These are phyloP conservation scores for Lumnitzera littorea DNA, from an alignment of 345 rosid species.

Conservation along the genomic window DNA sequence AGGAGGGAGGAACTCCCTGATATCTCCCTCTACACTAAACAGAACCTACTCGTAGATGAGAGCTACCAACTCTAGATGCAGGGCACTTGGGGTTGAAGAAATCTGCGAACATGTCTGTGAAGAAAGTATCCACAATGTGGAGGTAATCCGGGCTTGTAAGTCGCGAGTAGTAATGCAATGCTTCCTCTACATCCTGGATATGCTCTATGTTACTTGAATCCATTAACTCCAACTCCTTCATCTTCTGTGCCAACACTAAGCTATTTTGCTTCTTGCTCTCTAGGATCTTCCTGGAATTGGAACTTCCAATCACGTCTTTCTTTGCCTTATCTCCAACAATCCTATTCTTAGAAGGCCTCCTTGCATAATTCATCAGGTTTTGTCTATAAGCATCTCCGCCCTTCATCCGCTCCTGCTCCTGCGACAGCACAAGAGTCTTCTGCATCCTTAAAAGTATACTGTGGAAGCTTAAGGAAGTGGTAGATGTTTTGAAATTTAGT, in stretches of 20 bases:
- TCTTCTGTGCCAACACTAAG: slow-evolving; percentile 7
- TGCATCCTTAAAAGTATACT: too few species aligned
- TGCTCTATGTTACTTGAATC: slow-evolving; percentile 7
- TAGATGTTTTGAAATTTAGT: too few species aligned
- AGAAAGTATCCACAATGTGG: slow-evolving; percentile 9
- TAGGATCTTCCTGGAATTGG: slow-evolving; percentile 6
- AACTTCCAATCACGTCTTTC: not conserved
- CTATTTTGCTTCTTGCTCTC: not conserved
- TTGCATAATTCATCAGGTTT: too few species aligned
- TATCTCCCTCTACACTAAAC: not conserved
- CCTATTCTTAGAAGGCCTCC: too few species aligned
- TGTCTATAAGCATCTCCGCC: too few species aligned
- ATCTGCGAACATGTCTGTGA: slow-evolving; percentile 12
- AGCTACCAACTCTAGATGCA: too few species aligned
- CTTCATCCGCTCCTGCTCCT: too few species aligned
- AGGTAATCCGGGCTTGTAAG: slow-evolving; percentile 12
- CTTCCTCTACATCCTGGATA: slow-evolving; percentile 13
- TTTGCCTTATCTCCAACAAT: too few species aligned
- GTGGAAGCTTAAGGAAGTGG: too few species aligned
- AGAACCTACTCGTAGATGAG: not conserved
- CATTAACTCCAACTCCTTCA: slow-evolving; percentile 11
- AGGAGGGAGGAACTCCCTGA: too few species aligned
- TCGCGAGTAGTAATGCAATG: slow-evolving; percentile 14
- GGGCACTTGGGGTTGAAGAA: not conserved
- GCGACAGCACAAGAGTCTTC: too few species aligned